Evolutionary conservation across 164 flowering plant species (phyloP).

Genomic region (Kalanchoe fedtschenkoi): DNA sequence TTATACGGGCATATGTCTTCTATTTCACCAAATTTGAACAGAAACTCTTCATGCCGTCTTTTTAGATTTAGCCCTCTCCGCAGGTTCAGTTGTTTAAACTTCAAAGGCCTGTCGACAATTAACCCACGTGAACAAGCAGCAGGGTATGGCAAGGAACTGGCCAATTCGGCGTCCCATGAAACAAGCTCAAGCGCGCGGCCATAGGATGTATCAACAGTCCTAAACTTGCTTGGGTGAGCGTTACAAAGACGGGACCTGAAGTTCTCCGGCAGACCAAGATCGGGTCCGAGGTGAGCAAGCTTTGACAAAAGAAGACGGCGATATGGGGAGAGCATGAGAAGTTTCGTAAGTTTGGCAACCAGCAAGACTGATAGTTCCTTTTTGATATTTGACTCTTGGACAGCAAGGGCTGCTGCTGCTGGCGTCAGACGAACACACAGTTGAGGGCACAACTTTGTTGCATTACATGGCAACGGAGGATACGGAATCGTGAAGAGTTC

Average conservation of each 20-base stretch:
- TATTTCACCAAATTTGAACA: conserved; percentile 54
- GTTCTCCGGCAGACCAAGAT: conserved; percentile 82
- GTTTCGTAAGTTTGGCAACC: conserved; percentile 72
- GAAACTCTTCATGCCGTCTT: conserved; percentile 49
- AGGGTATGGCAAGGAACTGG: conserved; percentile 31
- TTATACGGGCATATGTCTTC: conserved; percentile 60
- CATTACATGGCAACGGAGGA: conserved; percentile 34
- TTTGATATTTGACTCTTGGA: conserved; percentile 37
- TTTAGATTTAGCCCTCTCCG: conserved; percentile 71
- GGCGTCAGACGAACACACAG: conserved; percentile 76
- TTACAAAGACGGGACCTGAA: conserved; percentile 83
- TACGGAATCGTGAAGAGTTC: conserved; percentile 53
- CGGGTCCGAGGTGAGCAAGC: conserved; percentile 79
- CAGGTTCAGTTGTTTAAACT: conserved; percentile 67
- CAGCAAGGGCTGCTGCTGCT: conserved; percentile 43
- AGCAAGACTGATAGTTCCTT: conserved; percentile 25
- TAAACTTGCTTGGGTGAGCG: conserved; percentile 59
- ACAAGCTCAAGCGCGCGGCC: conserved; percentile 94
- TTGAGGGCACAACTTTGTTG: conserved; percentile 31
- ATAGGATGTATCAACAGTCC: conserved; percentile 68
- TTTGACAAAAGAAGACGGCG: conserved; percentile 66
- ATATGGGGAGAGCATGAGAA: conserved; percentile 83
- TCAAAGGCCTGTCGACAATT: conserved; percentile 77
- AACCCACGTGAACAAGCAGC: conserved; percentile 19
- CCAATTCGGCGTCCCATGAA: conserved; percentile 53